Evolutionary conservation across 306 rosid species (phyloP), one percentile per base, ranked within the genome.

Genomic region (Purshia tridentata): DNA sequence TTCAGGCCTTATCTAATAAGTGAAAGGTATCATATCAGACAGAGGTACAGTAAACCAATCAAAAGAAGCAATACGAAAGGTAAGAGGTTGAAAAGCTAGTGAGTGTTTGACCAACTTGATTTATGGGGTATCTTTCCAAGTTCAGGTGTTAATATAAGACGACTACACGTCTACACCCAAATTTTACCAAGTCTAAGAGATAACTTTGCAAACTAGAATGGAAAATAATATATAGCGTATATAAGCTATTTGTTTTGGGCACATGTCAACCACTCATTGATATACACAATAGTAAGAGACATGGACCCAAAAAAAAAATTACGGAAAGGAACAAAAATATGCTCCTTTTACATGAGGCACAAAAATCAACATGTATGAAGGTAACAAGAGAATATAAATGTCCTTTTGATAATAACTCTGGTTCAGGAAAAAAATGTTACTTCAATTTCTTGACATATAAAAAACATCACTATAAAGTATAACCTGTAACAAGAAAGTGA

Each of bases 1-100:
- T 48, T 78, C 18, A 78, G 73, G 18, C 51, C 8, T 77, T 12
- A 47, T 29, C 73, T 23, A 56, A 51, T 16, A n/a, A 44, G 72
- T 19, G 69, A 37, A 51, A 18, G 37, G 55, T 69, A 46, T 51
- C 47, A 16, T 13, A 4, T 37, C 16, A 15, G 9, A 51, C 65
- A 6, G 69, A 59, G 23, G 45, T 59, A 46, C 59, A 55, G 15
- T 0, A 71, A 23, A 19, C 16, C 72, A 37, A 69, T 76, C 19
- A 60, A 77, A 72, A 20, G 23, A 19, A 20, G 18, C 35, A 71
- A 19, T 12, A 64, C 0, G 4, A 20, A 74, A 53, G 29, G 50
- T 5, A 59, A 69, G 19, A 18, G 46, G 14, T 19, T 46, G 59
- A 18, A 67, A 15, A 15, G 20, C 19, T 56, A 41, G 37, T 6